Conservation (phyloP, 2,329 filamentous ascomycete genomes). For the Chaetothyriales sp. region DNA sequence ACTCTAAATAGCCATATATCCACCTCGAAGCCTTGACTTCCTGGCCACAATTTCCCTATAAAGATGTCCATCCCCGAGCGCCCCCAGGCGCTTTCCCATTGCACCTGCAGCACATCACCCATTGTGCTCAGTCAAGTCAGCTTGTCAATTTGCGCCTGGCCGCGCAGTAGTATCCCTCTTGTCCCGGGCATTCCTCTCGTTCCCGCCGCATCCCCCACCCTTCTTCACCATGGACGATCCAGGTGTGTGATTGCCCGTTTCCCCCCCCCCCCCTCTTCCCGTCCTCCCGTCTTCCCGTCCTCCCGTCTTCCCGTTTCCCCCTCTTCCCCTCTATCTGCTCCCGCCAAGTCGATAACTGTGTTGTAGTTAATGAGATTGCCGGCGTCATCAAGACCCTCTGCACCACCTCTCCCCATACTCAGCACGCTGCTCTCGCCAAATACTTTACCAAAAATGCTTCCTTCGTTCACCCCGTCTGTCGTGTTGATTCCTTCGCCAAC, state of each 20-base stretch:
- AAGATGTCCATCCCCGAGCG: background rate
- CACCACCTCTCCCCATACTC: constrained; percentile 51
- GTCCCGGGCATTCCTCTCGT: background rate
- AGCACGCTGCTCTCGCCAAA: constrained; percentile 50
- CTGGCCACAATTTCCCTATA: background rate
- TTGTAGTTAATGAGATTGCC: constrained; percentile 38
- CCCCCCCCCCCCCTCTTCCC: no score
- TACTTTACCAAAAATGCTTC: constrained; percentile 61
- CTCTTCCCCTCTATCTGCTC: background rate
- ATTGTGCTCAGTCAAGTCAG: background rate
- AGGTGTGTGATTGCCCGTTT: background rate
- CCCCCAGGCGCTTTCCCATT: background rate
- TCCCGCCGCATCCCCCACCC: background rate
- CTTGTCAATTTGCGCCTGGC: background rate
- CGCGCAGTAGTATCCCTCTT: background rate
- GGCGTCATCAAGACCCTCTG: constrained; percentile 55
- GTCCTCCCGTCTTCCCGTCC: no score
- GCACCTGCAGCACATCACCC: background rate
- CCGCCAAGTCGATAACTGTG: background rate
- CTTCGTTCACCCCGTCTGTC: constrained; percentile 68
- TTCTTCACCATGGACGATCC: background rate
- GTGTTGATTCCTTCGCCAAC: constrained; percentile 44
- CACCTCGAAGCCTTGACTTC: no score
- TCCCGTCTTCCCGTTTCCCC: no score
- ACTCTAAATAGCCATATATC: background rate